Evolutionary conservation across 1,284 basidiomycete genomes (phyloP).

Genomic region (Ganoderma boninense): DNA sequence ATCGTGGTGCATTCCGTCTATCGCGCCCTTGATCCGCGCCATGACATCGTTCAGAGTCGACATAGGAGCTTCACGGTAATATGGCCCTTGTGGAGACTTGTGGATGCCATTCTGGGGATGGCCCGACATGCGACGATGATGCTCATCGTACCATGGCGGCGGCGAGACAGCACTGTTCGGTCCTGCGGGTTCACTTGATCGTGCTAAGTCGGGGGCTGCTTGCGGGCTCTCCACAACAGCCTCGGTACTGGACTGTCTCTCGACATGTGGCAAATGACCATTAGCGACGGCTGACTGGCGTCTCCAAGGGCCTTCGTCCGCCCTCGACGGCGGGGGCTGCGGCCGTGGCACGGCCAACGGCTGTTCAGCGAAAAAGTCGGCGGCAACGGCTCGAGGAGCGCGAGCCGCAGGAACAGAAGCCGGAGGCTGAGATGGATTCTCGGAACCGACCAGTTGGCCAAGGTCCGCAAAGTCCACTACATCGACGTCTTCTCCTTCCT

Average conservation of each 20-base stretch:
- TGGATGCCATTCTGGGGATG: slow-evolving; percentile 29
- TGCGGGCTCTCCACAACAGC: background rate
- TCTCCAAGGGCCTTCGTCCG: slow-evolving; percentile 55
- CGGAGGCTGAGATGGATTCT: slow-evolving; percentile 37
- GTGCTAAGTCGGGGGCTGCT: background rate
- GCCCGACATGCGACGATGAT: slow-evolving; percentile 24
- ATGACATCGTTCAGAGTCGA: slow-evolving; percentile 85
- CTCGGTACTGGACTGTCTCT: background rate
- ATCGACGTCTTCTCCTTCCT: slow-evolving; percentile 69
- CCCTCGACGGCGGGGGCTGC: slow-evolving; percentile 35
- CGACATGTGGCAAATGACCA: background rate
- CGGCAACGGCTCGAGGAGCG: slow-evolving; percentile 60
- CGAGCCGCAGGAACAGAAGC: slow-evolving; percentile 22
- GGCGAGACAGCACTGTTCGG: slow-evolving; percentile 10
- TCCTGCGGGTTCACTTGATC: background rate
- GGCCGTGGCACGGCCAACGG: slow-evolving; percentile 27
- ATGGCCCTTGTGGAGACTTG: slow-evolving; percentile 42
- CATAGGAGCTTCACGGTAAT: slow-evolving; percentile 76
- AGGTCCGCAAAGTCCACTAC: slow-evolving; percentile 82
- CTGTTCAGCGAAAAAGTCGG: slow-evolving; percentile 72
- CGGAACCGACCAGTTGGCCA: slow-evolving; percentile 66
- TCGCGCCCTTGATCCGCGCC: slow-evolving; percentile 87
- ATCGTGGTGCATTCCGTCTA: slow-evolving; percentile 71
- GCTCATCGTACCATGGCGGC: slow-evolving; percentile 20
- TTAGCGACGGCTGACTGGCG: slow-evolving; percentile 32